Evolutionary conservation across 768 basidiomycete species (phyloP).

Genomic region (Leccinum longicurvipes): DNA sequence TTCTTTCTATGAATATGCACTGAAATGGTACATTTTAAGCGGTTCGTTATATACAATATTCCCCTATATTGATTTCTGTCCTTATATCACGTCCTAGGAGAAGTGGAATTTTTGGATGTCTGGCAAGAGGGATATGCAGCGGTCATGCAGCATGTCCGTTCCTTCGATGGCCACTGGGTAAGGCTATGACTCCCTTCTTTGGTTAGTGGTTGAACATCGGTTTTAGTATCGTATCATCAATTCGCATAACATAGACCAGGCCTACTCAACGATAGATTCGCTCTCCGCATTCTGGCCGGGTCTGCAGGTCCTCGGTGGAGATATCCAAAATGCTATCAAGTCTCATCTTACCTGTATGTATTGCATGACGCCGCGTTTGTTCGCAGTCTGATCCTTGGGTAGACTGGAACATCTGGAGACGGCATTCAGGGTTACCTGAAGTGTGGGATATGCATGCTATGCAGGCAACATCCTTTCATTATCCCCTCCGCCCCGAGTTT

Average conservation of each 20-base stretch:
- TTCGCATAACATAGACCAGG: constrained; percentile 70
- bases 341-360: constrained; percentile 84
- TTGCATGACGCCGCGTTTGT: background rate
- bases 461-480: constrained; percentile 70
- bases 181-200: background rate
- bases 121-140: constrained; percentile 83
- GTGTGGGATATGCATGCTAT: constrained; percentile 81
- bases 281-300: constrained; percentile 98
- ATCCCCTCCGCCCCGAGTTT: constrained; percentile 87
- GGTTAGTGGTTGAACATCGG: background rate
- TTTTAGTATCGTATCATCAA: constrained; percentile 82
- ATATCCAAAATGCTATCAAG: constrained; percentile 87
- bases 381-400: constrained; percentile 1
- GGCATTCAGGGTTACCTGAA: constrained; percentile 86
- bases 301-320: constrained; percentile 81
- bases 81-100: constrained; percentile 42
- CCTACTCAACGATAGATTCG: constrained; percentile 85
- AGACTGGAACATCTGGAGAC: constrained; percentile 94
- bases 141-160: constrained; percentile 81
- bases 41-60: constrained; percentile 39
- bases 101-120: constrained; percentile 76
- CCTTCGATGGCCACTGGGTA: constrained; percentile 87
- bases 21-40: constrained; percentile 89
- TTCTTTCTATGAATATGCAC: constrained; percentile 91
- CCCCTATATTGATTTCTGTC: background rate